Percentiles rank a stretch among this genome's conserved stretches.
Evolutionary conservation across 306 rosid species (phyloP).

Genomic region (Myrica gale): DNA sequence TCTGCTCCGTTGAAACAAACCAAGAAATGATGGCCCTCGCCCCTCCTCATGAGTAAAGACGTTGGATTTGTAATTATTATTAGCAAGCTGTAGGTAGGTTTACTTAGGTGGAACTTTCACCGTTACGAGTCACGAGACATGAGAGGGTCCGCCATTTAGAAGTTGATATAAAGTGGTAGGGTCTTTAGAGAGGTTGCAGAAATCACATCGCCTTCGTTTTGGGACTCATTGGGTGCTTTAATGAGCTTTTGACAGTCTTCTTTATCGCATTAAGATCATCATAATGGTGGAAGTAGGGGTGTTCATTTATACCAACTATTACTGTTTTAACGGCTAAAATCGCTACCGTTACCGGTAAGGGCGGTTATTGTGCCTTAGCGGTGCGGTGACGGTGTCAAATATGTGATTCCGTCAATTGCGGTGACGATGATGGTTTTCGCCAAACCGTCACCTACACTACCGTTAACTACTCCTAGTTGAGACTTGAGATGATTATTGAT

Average conservation of each 20-base stretch:
- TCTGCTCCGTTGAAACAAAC: slow-evolving; percentile 38
- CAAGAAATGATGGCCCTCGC: slow-evolving; percentile 35
- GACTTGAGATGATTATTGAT: too few relatives aligned
- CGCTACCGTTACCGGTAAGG: too few relatives aligned
- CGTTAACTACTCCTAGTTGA: too few relatives aligned
- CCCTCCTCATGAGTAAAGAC: background rate
- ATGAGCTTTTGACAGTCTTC: background rate
- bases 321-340: too few relatives aligned
- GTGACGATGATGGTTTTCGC: too few relatives aligned
- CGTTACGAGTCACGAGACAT: background rate
- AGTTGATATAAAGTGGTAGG: background rate
- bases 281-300: too few relatives aligned
- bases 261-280: background rate
- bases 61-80: slow-evolving; percentile 2
- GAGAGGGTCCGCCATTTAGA: background rate
- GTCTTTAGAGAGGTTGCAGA: background rate
- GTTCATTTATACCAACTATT: too few relatives aligned
- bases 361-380: too few relatives aligned
- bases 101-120: background rate
- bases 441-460: too few relatives aligned
- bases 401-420: too few relatives aligned
- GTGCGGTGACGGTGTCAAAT: too few relatives aligned
- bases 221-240: background rate
- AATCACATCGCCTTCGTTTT: background rate
- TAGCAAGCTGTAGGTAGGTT: background rate